Conservation (phyloP, 176 grass and related monocot genomes). For the Ensete glaucum region DNA sequence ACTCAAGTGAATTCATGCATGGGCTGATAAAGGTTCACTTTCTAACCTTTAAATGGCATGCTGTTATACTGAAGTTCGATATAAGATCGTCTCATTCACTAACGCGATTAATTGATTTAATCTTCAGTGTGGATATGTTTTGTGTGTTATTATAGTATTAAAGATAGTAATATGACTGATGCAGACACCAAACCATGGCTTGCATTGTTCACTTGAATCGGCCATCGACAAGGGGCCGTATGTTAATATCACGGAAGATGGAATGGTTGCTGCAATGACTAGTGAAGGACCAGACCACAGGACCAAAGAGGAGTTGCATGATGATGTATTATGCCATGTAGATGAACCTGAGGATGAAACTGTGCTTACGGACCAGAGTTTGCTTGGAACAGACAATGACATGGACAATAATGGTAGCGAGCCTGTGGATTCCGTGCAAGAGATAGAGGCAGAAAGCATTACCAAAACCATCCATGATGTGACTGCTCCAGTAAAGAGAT, state of each 20-base stretch:
- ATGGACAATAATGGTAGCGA: slow-evolving; percentile 14
- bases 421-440: slow-evolving; percentile 9
- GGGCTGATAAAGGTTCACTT: slow-evolving; percentile 36
- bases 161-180: slow-evolving; percentile 15
- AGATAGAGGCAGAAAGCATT: slow-evolving; percentile 14
- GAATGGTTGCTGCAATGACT: slow-evolving; percentile 52
- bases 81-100: slow-evolving; percentile 5
- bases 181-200: slow-evolving; percentile 35
- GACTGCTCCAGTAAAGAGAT: slow-evolving; percentile 64
- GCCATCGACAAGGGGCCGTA: slow-evolving; percentile 81
- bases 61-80: neutral
- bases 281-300: slow-evolving; percentile 20
- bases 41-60: neutral
- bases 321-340: neutral
- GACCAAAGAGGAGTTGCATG: neutral
- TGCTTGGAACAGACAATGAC: slow-evolving; percentile 8
- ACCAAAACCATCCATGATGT: slow-evolving; percentile 28
- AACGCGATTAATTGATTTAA: neutral
- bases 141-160: neutral
- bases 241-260: slow-evolving; percentile 71
- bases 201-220: slow-evolving; percentile 66
- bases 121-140: neutral
- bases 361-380: slow-evolving; percentile 6
- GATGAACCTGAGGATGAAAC: neutral
- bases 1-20: slow-evolving; percentile 68